These are phyloP conservation scores for Pseudopithomyces maydicus DNA, from an alignment of 2,329 filamentous ascomycete species.

Conservation along the genomic window DNA sequence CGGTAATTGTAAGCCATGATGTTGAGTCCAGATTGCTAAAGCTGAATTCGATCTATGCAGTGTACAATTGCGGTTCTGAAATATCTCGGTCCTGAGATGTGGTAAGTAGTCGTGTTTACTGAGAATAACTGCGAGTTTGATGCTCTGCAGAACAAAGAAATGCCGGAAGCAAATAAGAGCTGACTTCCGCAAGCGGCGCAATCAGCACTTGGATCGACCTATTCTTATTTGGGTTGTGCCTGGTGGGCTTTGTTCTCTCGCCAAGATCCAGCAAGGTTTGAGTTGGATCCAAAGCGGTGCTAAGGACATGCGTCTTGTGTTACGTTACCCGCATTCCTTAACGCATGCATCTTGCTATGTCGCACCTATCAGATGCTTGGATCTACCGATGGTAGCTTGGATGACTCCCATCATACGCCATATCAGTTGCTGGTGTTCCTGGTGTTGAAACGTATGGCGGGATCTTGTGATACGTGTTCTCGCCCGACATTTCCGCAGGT, in stretches of 20 bases:
- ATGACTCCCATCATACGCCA: background rate
- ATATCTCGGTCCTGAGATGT: background rate
- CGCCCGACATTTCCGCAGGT: conserved; percentile 16
- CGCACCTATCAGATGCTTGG: too few species aligned
- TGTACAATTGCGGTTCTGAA: background rate
- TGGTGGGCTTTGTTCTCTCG: background rate
- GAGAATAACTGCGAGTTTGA: conserved; percentile 4
- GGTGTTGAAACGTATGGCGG: background rate
- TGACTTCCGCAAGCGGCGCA: conserved; percentile 20
- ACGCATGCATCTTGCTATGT: background rate
- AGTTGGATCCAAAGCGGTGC: too few species aligned
- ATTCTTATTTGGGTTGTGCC: background rate
- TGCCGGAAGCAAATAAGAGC: conserved; percentile 14
- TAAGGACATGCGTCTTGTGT: too few species aligned
- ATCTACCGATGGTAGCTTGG: background rate
- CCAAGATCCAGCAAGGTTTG: too few species aligned
- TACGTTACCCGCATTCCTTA: too few species aligned
- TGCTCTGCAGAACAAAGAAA: conserved; percentile 17
- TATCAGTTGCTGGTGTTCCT: background rate
- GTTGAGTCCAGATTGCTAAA: background rate
- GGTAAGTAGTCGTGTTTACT: background rate
- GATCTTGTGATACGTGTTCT: conserved; percentile 7
- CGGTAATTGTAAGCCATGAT: background rate
- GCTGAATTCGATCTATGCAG: background rate
- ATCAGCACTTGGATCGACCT: too few species aligned